Evolutionary conservation across 2,329 filamentous ascomycete species (phyloP).

Genomic region (Stenocarpella maydis): DNA sequence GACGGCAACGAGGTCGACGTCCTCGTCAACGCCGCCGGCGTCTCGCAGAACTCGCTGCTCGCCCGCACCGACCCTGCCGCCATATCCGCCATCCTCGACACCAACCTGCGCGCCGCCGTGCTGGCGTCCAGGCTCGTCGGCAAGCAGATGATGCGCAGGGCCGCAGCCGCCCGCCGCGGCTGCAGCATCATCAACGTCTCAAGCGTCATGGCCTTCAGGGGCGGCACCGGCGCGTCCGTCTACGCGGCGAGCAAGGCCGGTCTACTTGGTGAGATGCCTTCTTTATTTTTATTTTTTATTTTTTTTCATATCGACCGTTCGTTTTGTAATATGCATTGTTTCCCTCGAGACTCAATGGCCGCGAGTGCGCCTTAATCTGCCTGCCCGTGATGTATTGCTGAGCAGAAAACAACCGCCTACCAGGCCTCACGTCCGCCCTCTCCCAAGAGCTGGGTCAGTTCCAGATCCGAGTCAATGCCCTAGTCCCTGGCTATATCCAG

Average conservation of each 20-base stretch:
- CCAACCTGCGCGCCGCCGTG: slow-evolving; percentile 75
- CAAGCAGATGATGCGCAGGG: slow-evolving; percentile 53
- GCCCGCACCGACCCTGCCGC: slow-evolving; percentile 58
- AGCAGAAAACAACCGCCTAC: slow-evolving; percentile 7
- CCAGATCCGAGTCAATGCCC: slow-evolving; percentile 78
- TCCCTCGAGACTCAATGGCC: background rate
- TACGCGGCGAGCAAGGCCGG: slow-evolving; percentile 87
- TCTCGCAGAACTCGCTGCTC: slow-evolving; percentile 73
- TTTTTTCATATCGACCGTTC: too few species aligned
- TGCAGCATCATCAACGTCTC: slow-evolving; percentile 83
- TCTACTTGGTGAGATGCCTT: slow-evolving; percentile 64
- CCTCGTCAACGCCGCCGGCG: slow-evolving; percentile 82
- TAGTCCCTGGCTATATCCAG: slow-evolving; percentile 84
- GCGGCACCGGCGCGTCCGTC: slow-evolving; percentile 71
- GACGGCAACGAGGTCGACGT: slow-evolving; percentile 52
- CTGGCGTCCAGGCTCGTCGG: slow-evolving; percentile 64
- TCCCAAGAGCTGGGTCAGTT: slow-evolving; percentile 67
- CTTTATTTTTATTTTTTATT: too few species aligned
- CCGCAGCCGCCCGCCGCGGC: slow-evolving; percentile 38
- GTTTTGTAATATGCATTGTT: background rate
- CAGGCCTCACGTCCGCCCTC: slow-evolving; percentile 74
- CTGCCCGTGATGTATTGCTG: background rate
- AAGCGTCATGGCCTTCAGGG: slow-evolving; percentile 75
- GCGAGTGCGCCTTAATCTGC: background rate
- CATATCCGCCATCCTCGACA: slow-evolving; percentile 67